Evolutionary conservation across 768 basidiomycete species (phyloP), one percentile per base, ranked within the genome.

Genomic region (Lactarius evosmus): DNA sequence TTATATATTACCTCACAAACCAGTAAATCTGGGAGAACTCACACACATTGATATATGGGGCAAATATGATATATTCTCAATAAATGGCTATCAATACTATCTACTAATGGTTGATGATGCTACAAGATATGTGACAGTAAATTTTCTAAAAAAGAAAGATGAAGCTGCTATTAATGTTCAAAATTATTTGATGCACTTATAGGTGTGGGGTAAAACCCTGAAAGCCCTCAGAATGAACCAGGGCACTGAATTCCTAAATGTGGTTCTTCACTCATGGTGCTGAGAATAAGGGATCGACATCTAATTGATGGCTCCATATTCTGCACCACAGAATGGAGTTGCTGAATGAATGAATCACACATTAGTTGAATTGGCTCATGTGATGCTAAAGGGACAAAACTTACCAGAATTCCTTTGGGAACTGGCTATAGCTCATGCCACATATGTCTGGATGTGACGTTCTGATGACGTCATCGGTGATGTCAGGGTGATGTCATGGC

Each of bases 141-240:
- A 38, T 0, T 38, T 56, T 25, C 36, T 56, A 16, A 22, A 7
- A 3, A 0, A 9, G 0, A 44, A 44, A 4, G 2, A 44, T 44
- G 41, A 44, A 9, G 41, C 41, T 1, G 9, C 19, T 3, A 0
- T 29, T 0, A 12, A 0, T 6, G 25, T 56, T 0, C 40, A 29
- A 3, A 7, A 56, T 4, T 56, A 56, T 4, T 1, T 56, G 0
- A 19, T 8, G 3, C 3, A 19, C 25, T 7, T 56, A 0, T 16
- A 4, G 0, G 19, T 7, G 0, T 27, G 17, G 0, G 22, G 3
- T 1, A 17, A 27, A 8, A 7, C 2, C 1, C 54, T 36, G 3
- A 0, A 7, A 1, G 16, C 16, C 0, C 38, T 56, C 0, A 1
- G 16, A 1, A 17, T 56, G 0, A 25, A 56, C 27, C 5, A 3